Percentiles rank a stretch among this genome's conserved stretches.
phyloP scores from a whole-genome alignment of 2,329 filamentous ascomycete species.

The Parafenestella ontariensis region DNA sequence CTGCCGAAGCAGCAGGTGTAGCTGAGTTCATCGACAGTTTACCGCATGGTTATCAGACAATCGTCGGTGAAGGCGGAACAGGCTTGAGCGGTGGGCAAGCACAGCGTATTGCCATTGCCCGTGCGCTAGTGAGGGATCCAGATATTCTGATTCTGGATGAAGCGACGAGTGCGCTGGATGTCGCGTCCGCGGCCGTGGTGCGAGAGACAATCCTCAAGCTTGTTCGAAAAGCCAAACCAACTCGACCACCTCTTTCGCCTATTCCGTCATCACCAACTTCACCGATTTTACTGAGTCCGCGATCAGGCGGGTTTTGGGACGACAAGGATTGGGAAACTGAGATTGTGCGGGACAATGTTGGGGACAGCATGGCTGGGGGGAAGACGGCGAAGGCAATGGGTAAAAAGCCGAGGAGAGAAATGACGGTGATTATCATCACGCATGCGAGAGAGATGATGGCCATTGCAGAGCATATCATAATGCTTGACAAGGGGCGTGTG shows the following conservation, averaged over 20 bases:
- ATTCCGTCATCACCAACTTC: not conserved
- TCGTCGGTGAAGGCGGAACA: constrained; percentile 78
- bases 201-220: constrained; percentile 67
- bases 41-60: constrained; percentile 72
- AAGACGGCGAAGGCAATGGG: constrained; percentile 8
- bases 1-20: constrained; percentile 67
- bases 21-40: constrained; percentile 79
- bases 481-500: constrained; percentile 71
- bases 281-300: not conserved
- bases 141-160: constrained; percentile 83
- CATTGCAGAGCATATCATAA: constrained; percentile 74
- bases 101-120: constrained; percentile 80
- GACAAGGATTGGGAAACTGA: constrained; percentile 17
- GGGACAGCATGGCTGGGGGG: not conserved
- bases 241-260: not conserved
- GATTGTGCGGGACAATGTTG: constrained; percentile 3
- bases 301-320: constrained; percentile 21
- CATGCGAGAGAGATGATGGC: constrained; percentile 88
- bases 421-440: constrained; percentile 82
- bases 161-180: constrained; percentile 82
- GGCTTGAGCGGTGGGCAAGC: constrained; percentile 80
- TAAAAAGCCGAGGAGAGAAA: constrained; percentile 40
- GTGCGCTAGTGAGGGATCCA: constrained; percentile 76
- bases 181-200: constrained; percentile 69
- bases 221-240: constrained; percentile 35